Percentiles rank a stretch among this genome's conserved stretches.
Evolutionary conservation across 495 filamentous ascomycete species (phyloP).

Genomic region (Hypomontagnella monticulosa): DNA sequence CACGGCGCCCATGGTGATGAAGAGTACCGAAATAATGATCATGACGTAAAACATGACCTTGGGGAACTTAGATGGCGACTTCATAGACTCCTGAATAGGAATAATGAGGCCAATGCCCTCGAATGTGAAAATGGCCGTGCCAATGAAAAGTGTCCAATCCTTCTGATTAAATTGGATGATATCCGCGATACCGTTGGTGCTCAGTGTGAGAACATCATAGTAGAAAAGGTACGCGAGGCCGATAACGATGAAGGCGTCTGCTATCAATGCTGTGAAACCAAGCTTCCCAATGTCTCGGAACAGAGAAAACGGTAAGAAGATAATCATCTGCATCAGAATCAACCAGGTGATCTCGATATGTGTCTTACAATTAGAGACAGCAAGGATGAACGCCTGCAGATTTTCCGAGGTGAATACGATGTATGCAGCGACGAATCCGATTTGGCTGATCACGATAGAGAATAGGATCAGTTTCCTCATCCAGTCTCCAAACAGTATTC

Average conservation of each 20-base stretch:
- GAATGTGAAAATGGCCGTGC: constrained; percentile 98
- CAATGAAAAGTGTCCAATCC: constrained; percentile 96
- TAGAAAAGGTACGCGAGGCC: constrained; percentile 95
- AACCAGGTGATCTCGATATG: constrained; percentile 85
- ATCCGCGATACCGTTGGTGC: constrained; percentile 80
- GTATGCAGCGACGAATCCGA: constrained; percentile 97
- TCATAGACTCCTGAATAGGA: constrained; percentile 97
- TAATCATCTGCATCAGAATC: constrained; percentile 90
- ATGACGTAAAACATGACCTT: constrained; percentile 86
- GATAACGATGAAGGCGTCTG: constrained; percentile 92
- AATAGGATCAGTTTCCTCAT: constrained; percentile 87
- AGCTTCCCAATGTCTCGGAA: constrained; percentile 96
- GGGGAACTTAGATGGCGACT: constrained; percentile 85
- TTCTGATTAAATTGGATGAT: constrained; percentile 85
- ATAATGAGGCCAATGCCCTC: constrained; percentile 99
- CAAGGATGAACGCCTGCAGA: constrained; percentile 88
- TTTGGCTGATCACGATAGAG: constrained; percentile 92
- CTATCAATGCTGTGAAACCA: constrained; percentile 87
- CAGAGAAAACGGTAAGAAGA: constrained; percentile 92
- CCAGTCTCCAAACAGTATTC: constrained; percentile 86
- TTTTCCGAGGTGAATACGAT: constrained; percentile 98
- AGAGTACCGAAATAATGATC: constrained; percentile 91
- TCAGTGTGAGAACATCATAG: constrained; percentile 88
- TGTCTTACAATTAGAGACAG: constrained; percentile 81
- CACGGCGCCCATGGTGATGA: constrained; percentile 88